These are phyloP conservation scores for Pythium aquatile DNA, from an alignment of 352 stramenopile genomes.

Conservation along the genomic window DNA sequence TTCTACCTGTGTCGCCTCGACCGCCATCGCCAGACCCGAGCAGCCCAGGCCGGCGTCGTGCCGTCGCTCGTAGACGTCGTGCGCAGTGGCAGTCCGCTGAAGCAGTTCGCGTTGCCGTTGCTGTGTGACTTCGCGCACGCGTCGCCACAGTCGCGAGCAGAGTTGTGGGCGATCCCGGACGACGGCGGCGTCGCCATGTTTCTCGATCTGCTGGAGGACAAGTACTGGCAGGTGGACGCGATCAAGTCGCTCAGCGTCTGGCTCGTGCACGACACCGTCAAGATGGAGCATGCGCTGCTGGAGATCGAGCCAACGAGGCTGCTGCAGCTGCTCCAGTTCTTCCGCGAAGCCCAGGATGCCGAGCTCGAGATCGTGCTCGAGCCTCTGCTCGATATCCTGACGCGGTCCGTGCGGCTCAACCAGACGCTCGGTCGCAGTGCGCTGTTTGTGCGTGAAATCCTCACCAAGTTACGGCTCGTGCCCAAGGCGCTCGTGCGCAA, in stretches of 20 bases:
- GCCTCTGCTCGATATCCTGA: constrained; percentile 77
- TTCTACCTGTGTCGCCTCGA: constrained; percentile 94
- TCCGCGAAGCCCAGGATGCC: constrained; percentile 61
- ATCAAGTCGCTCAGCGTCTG: constrained; percentile 88
- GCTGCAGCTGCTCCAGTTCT: constrained; percentile 69
- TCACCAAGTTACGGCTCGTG: constrained; percentile 71
- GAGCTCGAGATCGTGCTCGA: constrained; percentile 82
- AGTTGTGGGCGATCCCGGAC: constrained; percentile 69
- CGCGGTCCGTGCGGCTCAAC: constrained; percentile 71
- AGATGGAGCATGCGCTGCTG: constrained; percentile 81
- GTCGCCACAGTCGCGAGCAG: constrained; percentile 73
- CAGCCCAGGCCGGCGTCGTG: constrained; percentile 87
- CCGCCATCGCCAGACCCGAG: constrained; percentile 85
- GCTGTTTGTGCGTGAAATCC: constrained; percentile 85
- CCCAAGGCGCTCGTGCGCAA: constrained; percentile 90
- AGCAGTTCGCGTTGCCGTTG: constrained; percentile 92
- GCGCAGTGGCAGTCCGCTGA: constrained; percentile 76
- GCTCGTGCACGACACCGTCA: constrained; percentile 80
- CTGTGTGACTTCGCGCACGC: constrained; percentile 91
- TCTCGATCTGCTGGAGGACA: constrained; percentile 84
- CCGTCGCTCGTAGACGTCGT: constrained; percentile 90
- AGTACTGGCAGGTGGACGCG: constrained; percentile 89
- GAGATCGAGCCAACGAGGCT: constrained; percentile 46
- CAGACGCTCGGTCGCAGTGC: constrained; percentile 81
- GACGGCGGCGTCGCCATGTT: constrained; percentile 81